Base-by-base conservation (phyloP, 148 eudicot genomes). In the Mesembryanthemum crystallinum region DNA sequence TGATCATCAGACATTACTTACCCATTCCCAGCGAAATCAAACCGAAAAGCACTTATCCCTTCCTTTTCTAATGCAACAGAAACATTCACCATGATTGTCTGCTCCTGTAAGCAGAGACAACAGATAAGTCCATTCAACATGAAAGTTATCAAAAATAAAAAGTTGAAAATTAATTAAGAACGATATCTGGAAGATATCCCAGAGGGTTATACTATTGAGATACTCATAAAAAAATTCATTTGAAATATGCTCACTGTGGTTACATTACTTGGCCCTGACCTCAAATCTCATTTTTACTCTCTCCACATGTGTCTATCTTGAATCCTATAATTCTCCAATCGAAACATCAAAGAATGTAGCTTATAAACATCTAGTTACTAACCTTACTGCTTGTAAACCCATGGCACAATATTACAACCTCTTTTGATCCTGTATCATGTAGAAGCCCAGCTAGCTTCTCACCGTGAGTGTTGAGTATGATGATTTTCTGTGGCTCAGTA, bases 21-120 rank as follows among this genome's bases (percentile, higher is more conserved):
- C 98, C 97, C 98, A 71, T 90, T 94, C 78, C 97, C 97, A 73
- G 93, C 59, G 73, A 94, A 94, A 76, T 94, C 97, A 77, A 92
- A 94, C 61, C 95, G 93, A 68, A 85, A 94, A 27, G 88, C 92
- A 78, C 91, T 86, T 72, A 92, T 89, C 67, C 97, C 97, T 84
- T 90, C 90, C 2, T 85, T 87, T 73, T 82, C 92, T 75, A 94
- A 79, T 76, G 92, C 89, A 82, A 23, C 32, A 67, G 89, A 84
- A 55, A 85, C 77, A 75, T 82, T 89, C 30, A 80, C 85, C 75
- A 89, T 84, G 17, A 75, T 80, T 18, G 58, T 63, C 8, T 76
- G 32, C 58, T 87, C 91, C 98, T 92, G 84, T 47, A 81, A 42
- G 81, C 17, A 54, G 37, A 65, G 67, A 79, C 66, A 82, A 45